Evolutionary conservation across 768 basidiomycete species (phyloP).

Genomic region (Psilocybe sp.): DNA sequence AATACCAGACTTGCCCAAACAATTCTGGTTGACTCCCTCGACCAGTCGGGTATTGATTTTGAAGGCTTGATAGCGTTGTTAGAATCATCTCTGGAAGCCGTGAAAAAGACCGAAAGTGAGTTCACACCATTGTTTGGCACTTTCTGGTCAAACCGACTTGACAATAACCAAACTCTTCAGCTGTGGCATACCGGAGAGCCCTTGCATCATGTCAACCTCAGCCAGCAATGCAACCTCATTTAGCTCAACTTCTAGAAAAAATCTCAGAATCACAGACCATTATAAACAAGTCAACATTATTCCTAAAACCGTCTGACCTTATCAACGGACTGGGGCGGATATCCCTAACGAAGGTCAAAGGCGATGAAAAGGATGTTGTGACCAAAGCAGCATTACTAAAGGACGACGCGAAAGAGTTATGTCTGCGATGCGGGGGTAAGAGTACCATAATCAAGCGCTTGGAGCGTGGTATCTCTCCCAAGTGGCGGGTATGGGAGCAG

Average conservation of each 20-base stretch:
- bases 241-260: slow-evolving; percentile 42
- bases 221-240: slow-evolving; percentile 36
- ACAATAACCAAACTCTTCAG: slow-evolving; percentile 29
- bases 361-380: slow-evolving; percentile 58
- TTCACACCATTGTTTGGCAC: neutral
- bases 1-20: slow-evolving; percentile 63
- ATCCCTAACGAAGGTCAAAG: slow-evolving; percentile 31
- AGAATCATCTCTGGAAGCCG: slow-evolving; percentile 30
- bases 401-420: slow-evolving; percentile 36
- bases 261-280: slow-evolving; percentile 43
- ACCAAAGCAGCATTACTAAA: slow-evolving; percentile 53
- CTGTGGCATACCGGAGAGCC: slow-evolving; percentile 45
- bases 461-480: slow-evolving; percentile 22
- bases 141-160: neutral
- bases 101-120: slow-evolving; percentile 33
- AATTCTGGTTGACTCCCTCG: slow-evolving; percentile 58
- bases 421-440: slow-evolving; percentile 62
- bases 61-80: slow-evolving; percentile 47
- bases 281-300: slow-evolving; percentile 65
- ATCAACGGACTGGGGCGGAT: slow-evolving; percentile 56
- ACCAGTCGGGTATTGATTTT: slow-evolving; percentile 65
- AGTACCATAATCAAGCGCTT: slow-evolving; percentile 34
- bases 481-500: slow-evolving; percentile 64
- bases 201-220: slow-evolving; percentile 62
- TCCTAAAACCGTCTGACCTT: slow-evolving; percentile 72